Conservation (phyloP, 495 filamentous ascomycete genomes). For the Lepidopterella palustris region DNA sequence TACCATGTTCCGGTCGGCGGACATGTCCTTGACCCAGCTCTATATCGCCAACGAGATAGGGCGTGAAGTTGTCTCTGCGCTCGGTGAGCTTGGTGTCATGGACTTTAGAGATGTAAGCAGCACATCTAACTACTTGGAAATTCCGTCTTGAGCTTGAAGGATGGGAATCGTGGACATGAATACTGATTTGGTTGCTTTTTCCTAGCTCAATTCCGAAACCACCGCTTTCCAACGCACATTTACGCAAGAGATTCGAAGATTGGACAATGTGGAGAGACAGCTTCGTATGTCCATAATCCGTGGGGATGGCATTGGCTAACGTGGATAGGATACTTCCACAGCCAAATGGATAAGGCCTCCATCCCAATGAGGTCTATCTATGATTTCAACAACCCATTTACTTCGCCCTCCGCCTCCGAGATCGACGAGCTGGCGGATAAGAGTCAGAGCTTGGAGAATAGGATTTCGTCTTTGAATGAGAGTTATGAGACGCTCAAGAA, state of each 20-base stretch:
- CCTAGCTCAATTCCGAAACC: conserved; percentile 75
- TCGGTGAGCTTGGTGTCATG: conserved; percentile 91
- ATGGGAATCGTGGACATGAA: conserved; percentile 10
- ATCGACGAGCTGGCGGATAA: conserved; percentile 93
- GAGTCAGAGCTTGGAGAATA: conserved; percentile 83
- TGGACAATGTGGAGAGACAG: conserved; percentile 97
- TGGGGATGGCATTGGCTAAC: conserved; percentile 12
- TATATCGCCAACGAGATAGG: conserved; percentile 99
- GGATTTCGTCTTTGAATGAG: conserved; percentile 85
- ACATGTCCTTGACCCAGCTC: conserved; percentile 99
- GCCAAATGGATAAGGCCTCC: conserved; percentile 86
- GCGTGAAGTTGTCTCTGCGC: conserved; percentile 90
- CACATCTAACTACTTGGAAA: background rate
- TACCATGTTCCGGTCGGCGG: conserved; percentile 98
- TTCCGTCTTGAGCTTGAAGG: conserved; percentile 4
- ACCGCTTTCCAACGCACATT: conserved; percentile 95
- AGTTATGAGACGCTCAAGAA: conserved; percentile 98
- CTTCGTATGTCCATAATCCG: conserved; percentile 61
- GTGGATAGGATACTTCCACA: conserved; percentile 71
- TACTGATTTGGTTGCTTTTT: conserved; percentile 16
- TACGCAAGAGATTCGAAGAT: conserved; percentile 90
- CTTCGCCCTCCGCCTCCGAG: conserved; percentile 80
- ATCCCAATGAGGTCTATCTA: conserved; percentile 78
- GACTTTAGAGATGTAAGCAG: conserved; percentile 90
- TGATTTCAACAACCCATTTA: conserved; percentile 74